These are phyloP conservation scores for Corniculantispora saksenae DNA, from an alignment of 2,329 filamentous ascomycete species.

Conservation along the genomic window DNA sequence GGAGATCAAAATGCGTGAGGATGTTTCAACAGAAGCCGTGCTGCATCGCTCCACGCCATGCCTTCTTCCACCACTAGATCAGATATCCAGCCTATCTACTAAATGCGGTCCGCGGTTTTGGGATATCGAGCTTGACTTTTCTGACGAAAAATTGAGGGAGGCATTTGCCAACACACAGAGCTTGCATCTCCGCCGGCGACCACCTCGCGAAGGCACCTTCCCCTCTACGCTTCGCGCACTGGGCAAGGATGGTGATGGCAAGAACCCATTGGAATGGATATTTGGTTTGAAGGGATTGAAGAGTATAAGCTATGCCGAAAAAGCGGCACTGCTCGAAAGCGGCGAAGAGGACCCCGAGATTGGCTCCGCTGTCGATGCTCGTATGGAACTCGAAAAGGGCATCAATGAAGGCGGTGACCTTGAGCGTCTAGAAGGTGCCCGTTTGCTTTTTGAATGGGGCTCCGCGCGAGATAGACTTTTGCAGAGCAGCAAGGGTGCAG, in stretches of 20 bases:
- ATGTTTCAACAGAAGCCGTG: slow-evolving; percentile 38
- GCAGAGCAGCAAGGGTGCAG: not conserved
- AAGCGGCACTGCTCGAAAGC: slow-evolving; percentile 59
- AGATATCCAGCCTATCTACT: slow-evolving; percentile 60
- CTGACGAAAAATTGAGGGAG: slow-evolving; percentile 60
- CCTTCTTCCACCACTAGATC: slow-evolving; percentile 64
- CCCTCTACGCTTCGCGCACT: slow-evolving; percentile 73
- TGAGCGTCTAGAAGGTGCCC: slow-evolving; percentile 50
- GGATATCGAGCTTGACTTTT: slow-evolving; percentile 78
- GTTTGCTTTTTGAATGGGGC: slow-evolving; percentile 58
- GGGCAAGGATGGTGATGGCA: slow-evolving; percentile 44
- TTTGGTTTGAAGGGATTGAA: slow-evolving; percentile 62
- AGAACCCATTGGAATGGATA: slow-evolving; percentile 69
- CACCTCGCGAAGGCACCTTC: slow-evolving; percentile 69
- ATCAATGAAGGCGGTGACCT: slow-evolving; percentile 44
- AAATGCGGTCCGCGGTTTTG: slow-evolving; percentile 70
- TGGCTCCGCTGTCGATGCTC: slow-evolving; percentile 65
- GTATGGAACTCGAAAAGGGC: slow-evolving; percentile 63
- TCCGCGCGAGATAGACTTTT: slow-evolving; percentile 44
- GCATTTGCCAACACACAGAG: slow-evolving; percentile 69
- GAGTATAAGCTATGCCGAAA: slow-evolving; percentile 65
- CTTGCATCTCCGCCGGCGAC: slow-evolving; percentile 71
- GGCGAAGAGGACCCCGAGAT: slow-evolving; percentile 50
- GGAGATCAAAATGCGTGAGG: slow-evolving; percentile 58
- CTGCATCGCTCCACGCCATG: slow-evolving; percentile 56